These are phyloP conservation scores for Phialemonium atrogriseum DNA, from an alignment of 2,329 filamentous ascomycete species.

Conservation along the genomic window DNA sequence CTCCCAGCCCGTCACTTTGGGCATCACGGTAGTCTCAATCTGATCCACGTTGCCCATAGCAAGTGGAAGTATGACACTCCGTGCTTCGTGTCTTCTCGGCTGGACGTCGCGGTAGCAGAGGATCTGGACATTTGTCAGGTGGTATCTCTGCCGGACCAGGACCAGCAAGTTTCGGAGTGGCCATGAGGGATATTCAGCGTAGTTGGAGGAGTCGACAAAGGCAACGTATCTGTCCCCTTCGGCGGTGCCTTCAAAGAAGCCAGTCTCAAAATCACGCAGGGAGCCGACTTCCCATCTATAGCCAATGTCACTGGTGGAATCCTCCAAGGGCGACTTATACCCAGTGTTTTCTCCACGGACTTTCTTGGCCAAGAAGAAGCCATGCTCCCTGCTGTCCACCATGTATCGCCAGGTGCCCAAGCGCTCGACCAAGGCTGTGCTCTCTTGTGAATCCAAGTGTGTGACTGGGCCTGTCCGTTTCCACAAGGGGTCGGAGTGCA, in stretches of 20 bases:
- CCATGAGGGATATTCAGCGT: slow-evolving; percentile 82
- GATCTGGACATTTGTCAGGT: slow-evolving; percentile 68
- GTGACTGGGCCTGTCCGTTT: slow-evolving; percentile 47
- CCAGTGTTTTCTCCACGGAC: slow-evolving; percentile 32
- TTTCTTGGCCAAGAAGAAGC: slow-evolving; percentile 92
- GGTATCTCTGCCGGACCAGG: slow-evolving; percentile 74
- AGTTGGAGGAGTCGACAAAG: slow-evolving; percentile 91
- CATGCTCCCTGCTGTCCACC: slow-evolving; percentile 75
- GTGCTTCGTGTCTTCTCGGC: slow-evolving; percentile 65
- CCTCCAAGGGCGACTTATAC: slow-evolving; percentile 38
- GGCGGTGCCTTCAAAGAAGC: slow-evolving; percentile 70
- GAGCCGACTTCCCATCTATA: slow-evolving; percentile 73
- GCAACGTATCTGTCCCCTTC: slow-evolving; percentile 73
- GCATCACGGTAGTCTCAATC: slow-evolving; percentile 49
- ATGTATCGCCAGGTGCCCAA: slow-evolving; percentile 83
- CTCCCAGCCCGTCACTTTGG: slow-evolving; percentile 95
- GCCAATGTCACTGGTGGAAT: slow-evolving; percentile 42
- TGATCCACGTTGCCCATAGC: slow-evolving; percentile 41
- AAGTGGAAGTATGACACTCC: slow-evolving; percentile 69
- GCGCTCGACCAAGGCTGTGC: slow-evolving; percentile 67
- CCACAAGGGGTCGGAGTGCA: slow-evolving; percentile 86
- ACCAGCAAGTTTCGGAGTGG: slow-evolving; percentile 83
- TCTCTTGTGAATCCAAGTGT: slow-evolving; percentile 59
- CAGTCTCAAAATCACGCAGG: slow-evolving; percentile 70
- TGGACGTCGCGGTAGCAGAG: slow-evolving; percentile 86